Evolutionary conservation across 192 early-diverging fungal species (phyloP).

Genomic region (Glomus cerebriforme): DNA sequence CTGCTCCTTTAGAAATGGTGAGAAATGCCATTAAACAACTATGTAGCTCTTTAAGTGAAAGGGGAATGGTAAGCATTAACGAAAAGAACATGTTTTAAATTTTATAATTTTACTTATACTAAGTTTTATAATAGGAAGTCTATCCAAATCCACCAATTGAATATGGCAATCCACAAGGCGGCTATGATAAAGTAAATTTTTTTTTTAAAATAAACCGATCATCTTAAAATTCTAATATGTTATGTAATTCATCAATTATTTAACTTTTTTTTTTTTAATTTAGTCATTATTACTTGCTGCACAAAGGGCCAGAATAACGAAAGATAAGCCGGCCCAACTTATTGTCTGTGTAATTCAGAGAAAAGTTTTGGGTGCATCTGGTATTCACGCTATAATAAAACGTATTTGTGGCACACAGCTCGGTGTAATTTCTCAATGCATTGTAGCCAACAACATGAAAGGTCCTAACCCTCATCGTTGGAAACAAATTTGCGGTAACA

Average conservation of each 20-base stretch:
- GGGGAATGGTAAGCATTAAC: conserved; percentile 33
- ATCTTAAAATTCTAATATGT: conserved; percentile 50
- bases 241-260: not conserved
- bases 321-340: conserved; percentile 72
- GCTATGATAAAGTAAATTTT: conserved; percentile 67
- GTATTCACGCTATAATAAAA: conserved; percentile 86
- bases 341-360: conserved; percentile 81
- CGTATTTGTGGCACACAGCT: conserved; percentile 83
- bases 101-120: conserved; percentile 41
- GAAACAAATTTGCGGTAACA: conserved; percentile 85
- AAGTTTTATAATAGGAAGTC: conserved; percentile 36
- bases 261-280: conserved; percentile 5
- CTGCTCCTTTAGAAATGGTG: conserved; percentile 52
- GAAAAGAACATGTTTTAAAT: not conserved
- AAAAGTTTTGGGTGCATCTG: conserved; percentile 74
- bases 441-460: conserved; percentile 55
- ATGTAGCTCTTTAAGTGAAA: conserved; percentile 68
- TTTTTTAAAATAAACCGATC: conserved; percentile 66
- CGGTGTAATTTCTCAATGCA: conserved; percentile 83
- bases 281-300: conserved; percentile 62
- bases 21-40: conserved; percentile 74
- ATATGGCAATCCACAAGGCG: conserved; percentile 60
- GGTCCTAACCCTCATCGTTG: not conserved
- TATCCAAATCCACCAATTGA: conserved; percentile 46
- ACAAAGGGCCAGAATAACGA: conserved; percentile 64